Base-by-base conservation (phyloP, 129 eudicot species). In the Scalesia atractyloides region DNA sequence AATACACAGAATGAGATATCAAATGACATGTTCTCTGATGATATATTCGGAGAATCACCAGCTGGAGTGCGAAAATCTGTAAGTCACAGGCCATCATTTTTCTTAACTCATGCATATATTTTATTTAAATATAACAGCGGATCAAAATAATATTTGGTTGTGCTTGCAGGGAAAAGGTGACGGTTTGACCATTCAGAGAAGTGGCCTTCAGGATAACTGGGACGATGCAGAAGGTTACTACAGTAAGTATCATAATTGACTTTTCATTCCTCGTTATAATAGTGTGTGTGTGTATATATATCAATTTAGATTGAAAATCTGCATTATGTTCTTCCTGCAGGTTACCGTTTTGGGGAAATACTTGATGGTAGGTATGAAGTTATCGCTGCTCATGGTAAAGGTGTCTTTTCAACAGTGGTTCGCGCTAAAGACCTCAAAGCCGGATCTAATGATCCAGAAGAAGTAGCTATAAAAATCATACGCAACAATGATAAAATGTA, bases 381-480 rank as follows among this genome's bases (percentile, higher is more conserved):
- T 54, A 64, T 89, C 73, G 97, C 99, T 76, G 97, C 99, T 74
- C 99, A 90, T 83, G 97, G 99, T 37, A 90, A 94, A 86, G 99
- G 99, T 51, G 99, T 94, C 18, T 94, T 94, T 76, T 94, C 99
- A 64, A 94, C 89, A 33, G 99, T 94, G 43, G 99, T 94, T 58
- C 97, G 97, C 65, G 99, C 99, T n/a, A 94, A 88, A 74, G 99
- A 94, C 86, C 93, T 90, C 22, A 90, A 86, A 82, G 97, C 96
- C 66, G 89, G 87, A 70, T 48, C 79, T 53, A 84, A 84, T 37
- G 93, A 90, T 72, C 97, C 97, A 52, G 99, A 94, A 80, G 99
- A 94, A 82, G 99, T 94, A 54, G 99, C 99, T 26, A 90, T 94
- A 44, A 94, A 94, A 84, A 94, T 90, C 47, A 94, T 94, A 76